Conservation (phyloP, 129 eudicot genomes). For the Helichrysum umbraculigerum region DNA sequence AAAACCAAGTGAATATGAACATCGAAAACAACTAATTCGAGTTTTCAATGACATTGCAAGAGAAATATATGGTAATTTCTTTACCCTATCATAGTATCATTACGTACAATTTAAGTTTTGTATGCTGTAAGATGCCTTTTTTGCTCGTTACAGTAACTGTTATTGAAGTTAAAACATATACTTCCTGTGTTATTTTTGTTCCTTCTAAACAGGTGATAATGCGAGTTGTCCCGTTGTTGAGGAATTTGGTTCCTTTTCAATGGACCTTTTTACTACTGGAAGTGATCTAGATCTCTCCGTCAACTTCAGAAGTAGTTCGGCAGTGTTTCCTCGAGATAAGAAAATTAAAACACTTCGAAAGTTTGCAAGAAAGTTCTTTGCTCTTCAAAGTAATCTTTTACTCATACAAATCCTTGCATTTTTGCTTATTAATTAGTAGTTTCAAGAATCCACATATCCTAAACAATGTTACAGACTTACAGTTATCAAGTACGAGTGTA, state of each 20-base stretch:
- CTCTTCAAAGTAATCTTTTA: slow-evolving; percentile 65
- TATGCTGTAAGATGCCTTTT: too few species aligned
- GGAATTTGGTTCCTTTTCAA: slow-evolving; percentile 87
- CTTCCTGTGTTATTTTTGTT: neutral
- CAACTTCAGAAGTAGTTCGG: slow-evolving; percentile 50
- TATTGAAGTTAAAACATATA: neutral
- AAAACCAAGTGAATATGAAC: slow-evolving; percentile 63
- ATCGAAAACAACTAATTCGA: slow-evolving; percentile 60
- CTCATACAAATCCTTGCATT: neutral
- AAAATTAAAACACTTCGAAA: slow-evolving; percentile 76
- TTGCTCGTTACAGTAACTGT: neutral
- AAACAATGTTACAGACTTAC: neutral
- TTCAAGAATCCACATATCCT: neutral
- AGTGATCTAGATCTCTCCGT: slow-evolving; percentile 95
- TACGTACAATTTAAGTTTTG: neutral
- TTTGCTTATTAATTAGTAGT: slow-evolving; percentile 11
- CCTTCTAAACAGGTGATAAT: slow-evolving; percentile 44
- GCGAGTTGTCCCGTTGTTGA: slow-evolving; percentile 60
- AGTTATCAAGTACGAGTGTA: neutral
- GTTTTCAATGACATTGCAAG: slow-evolving; percentile 81
- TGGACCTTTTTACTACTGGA: slow-evolving; percentile 80
- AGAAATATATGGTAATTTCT: slow-evolving; percentile 72
- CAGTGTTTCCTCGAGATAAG: slow-evolving; percentile 53
- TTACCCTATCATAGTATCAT: neutral
- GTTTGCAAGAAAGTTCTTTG: slow-evolving; percentile 75